These are phyloP conservation scores for Sporothrix inflata DNA, from an alignment of 2,329 filamentous ascomycete species.

Conservation along the genomic window DNA sequence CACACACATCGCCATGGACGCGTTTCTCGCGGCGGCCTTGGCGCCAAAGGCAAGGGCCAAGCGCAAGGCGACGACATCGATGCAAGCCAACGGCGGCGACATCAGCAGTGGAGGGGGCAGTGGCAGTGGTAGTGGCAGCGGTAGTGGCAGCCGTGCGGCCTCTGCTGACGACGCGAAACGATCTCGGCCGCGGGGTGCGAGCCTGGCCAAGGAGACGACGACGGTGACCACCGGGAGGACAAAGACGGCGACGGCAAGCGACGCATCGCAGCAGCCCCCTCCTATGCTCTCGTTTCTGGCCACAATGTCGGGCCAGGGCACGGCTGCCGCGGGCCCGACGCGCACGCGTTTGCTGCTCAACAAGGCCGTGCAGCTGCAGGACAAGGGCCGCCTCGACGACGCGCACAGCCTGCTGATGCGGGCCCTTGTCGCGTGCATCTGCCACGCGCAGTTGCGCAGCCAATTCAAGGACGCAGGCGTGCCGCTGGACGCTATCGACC, in stretches of 20 bases:
- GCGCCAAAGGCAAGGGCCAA: constrained; percentile 7
- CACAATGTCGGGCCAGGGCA: not conserved
- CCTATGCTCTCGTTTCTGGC: constrained; percentile 20
- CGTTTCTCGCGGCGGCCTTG: constrained; percentile 20
- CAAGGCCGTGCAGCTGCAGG: not conserved
- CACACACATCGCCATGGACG: constrained; percentile 7
- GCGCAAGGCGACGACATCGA: not conserved
- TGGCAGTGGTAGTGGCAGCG: not conserved
- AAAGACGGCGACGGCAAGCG: not conserved
- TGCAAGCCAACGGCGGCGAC: not conserved
- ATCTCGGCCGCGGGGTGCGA: not conserved
- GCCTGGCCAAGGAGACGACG: not conserved
- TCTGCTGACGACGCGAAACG: not conserved
- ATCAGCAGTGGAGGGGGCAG: not conserved
- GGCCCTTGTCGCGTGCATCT: constrained; percentile 30
- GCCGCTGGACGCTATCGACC: constrained; percentile 26
- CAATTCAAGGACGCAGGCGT: constrained; percentile 27
- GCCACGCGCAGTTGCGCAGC: constrained; percentile 15
- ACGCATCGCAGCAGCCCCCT: not conserved
- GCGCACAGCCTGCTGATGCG: not conserved
- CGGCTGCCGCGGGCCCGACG: not conserved
- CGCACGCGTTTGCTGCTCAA: constrained; percentile 1
- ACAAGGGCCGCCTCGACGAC: not conserved
- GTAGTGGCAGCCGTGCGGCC: not conserved
- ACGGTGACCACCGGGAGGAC: not conserved